Base-by-base conservation (phyloP, 2,329 filamentous ascomycete genomes). In the Beauveria sp. region DNA sequence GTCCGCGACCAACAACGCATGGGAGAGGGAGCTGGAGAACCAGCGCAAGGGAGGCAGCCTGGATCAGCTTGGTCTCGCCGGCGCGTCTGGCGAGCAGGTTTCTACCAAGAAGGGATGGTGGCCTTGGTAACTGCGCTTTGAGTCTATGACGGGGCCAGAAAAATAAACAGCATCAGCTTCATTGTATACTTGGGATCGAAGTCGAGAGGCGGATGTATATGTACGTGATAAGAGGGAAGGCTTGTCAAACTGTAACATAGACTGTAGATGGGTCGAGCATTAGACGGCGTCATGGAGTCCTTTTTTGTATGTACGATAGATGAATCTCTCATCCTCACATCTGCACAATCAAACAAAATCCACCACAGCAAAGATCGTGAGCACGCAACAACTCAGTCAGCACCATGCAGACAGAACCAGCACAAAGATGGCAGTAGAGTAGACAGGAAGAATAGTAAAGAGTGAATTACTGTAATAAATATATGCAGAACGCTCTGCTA, bases 1-100 rank as follows among this genome's bases (percentile, higher is more conserved):
- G 65, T 70, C 75, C 40, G 77, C 78, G 69, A 77, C 77, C 40
- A 74, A 73, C 62, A 72, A 69, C 20, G 79, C 75, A 1, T 78
- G 81, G 65, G 79, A 82, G 62, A 69, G 73, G 46, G 82, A 84
- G 72, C 77, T 76, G 65, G 76, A 80, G 65, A 80, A 79, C 63
- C 80, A 84, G 74, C 74, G 74, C 63, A 71, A 65, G 14, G 82
- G 81, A 22, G 83, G 82, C 1, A 76, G 76, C 55, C 69, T 84
- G 50, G 82, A 84, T 66, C 77, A 77, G 62, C 63, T 83, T 3
- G 81, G 80, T 0, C 68, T 79, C 34, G 73, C 77, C 38, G 67
- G 67, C 24, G 67, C 61, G 38, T 65, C 62, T 38, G 66, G 64
- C 63, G 64, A 63, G 22, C 69, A 67, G 64, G 61, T 69, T 40